Evolutionary conservation across 2,329 filamentous ascomycete genomes (phyloP).

Genomic region (Cladophialophora yegresii): DNA sequence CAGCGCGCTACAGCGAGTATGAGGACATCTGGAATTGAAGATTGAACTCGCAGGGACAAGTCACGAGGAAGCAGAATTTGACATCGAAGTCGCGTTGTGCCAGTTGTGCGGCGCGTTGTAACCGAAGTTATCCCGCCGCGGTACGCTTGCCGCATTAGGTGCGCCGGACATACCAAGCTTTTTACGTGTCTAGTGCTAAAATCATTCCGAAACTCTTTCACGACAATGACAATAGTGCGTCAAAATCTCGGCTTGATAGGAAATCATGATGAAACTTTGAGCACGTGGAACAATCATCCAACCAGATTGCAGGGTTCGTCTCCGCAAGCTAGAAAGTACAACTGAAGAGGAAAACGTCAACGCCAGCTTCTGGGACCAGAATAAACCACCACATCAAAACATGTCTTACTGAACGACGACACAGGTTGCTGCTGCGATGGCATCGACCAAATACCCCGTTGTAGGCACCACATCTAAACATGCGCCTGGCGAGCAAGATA

Average conservation of each 20-base stretch:
- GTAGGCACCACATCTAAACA: slow-evolving; percentile 23
- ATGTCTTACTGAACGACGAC: slow-evolving; percentile 16
- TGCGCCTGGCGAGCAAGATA: slow-evolving; percentile 28
- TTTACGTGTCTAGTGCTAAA: neutral
- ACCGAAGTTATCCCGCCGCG: neutral
- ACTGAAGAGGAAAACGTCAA: neutral
- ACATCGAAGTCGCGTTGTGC: neutral
- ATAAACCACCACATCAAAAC: neutral
- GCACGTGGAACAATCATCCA: neutral
- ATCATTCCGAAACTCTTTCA: slow-evolving; percentile 18
- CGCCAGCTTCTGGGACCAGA: neutral
- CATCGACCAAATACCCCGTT: slow-evolving; percentile 23
- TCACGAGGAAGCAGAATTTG: neutral
- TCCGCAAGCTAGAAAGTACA: neutral
- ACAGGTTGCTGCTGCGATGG: slow-evolving; percentile 18
- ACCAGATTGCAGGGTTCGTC: neutral
- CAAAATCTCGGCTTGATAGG: neutral
- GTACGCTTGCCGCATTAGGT: neutral
- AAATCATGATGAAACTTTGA: neutral
- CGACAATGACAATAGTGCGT: slow-evolving; percentile 5
- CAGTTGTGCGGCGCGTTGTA: neutral
- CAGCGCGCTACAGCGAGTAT: neutral
- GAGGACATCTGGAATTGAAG: neutral
- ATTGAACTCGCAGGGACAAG: neutral
- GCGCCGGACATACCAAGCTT: neutral